Base-by-base conservation (phyloP, 805 yeast genomes). In the Pichia thaimueangensis region DNA sequence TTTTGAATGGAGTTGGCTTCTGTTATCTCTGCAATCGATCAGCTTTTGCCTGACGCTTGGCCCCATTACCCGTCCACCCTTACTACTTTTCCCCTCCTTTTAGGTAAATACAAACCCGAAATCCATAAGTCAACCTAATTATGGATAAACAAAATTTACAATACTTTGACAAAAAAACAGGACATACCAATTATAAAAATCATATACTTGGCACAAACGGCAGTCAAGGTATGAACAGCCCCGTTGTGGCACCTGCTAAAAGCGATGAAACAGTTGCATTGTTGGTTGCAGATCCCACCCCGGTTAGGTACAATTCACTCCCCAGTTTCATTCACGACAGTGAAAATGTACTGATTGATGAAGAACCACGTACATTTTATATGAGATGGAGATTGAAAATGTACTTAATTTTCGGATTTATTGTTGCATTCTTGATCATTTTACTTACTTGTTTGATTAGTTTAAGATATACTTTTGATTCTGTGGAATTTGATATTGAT, bases 181-280 rank as follows among this genome's bases (percentile, higher is more conserved):
- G 41, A 7, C 36, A 38, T 3, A 6, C 21, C 3, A 12, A 30
- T 17, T 17, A 30, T 17, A 11, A 5, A 11, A 15, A 6, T 24
- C 30, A 17, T 5, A 21, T 15, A 2, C n/a, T n/a, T n/a, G n/a
- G n/a, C n/a, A 28, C 23, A 13, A 24, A 16, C 22, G 4, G n/a
- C 7, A 23, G 19, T 12, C 23, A 38, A 4, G 9, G 7, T 27
- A 3, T 15, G 4, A n/a, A 21, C 13, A 22, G 7, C 20, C 5
- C 15, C 16, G 7, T 15, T 13, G 22, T 6, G 15, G 19, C 3
- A 1, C 13, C 3, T n/a, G 34, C n/a, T n/a, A 17, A 36, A 24
- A 13, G 28, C 28, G 34, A 37, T n/a, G 41, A 38, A 24, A 38
- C 35, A 15, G 29, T 38, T 13, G 30, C 25, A n/a, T 36, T 41